Evolutionary conservation across 768 basidiomycete genomes (phyloP).

Genomic region (Filobasidium wieringae): DNA sequence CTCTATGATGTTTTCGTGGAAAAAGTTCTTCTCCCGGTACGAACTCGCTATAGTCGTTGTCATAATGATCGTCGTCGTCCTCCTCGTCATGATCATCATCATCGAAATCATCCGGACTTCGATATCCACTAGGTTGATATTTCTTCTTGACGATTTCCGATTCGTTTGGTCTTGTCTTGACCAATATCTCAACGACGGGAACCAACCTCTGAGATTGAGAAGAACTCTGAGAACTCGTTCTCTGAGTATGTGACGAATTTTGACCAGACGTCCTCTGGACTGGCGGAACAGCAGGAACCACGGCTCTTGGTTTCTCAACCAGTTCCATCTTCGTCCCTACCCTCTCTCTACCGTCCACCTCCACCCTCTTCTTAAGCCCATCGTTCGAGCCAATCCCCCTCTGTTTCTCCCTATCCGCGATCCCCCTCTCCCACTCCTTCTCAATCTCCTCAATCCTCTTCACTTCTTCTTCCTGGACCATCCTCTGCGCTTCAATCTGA

Average conservation of each 20-base stretch:
- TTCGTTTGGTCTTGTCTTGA: neutral
- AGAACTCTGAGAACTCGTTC: no score
- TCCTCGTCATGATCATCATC: conserved; percentile 9
- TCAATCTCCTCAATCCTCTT: neutral
- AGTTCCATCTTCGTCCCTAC: neutral
- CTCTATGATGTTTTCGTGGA: neutral
- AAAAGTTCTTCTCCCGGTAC: neutral
- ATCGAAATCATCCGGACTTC: conserved; percentile 20
- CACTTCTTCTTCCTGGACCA: neutral
- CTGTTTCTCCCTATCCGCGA: conserved; percentile 15
- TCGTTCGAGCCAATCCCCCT: conserved; percentile 9
- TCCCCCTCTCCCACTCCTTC: neutral
- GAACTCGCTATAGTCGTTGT: conserved; percentile 9
- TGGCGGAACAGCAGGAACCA: no score
- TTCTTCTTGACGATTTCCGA: no score
- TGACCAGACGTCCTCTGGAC: no score
- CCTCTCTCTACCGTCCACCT: neutral
- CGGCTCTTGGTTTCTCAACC: no score
- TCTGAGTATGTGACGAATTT: no score
- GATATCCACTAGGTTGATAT: conserved; percentile 11
- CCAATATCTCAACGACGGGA: neutral
- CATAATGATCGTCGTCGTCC: conserved; percentile 21
- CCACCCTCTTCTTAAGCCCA: neutral
- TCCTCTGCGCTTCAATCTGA: neutral
- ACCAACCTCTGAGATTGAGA: no score